These are phyloP conservation scores for Canna indica DNA, from an alignment of 176 grass and related monocot species.

Conservation along the genomic window DNA sequence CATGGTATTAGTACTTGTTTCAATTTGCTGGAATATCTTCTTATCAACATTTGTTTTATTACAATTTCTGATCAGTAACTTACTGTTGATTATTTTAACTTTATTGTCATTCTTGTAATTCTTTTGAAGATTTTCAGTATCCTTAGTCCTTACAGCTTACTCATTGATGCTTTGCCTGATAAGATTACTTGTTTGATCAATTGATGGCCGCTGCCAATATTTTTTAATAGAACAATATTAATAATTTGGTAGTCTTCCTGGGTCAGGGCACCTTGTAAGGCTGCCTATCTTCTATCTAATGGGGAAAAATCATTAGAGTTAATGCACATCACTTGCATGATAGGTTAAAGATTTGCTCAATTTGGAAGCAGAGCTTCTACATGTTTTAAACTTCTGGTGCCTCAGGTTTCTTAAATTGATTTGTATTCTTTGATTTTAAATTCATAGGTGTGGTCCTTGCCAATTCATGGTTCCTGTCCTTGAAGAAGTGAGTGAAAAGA, in stretches of 20 bases:
- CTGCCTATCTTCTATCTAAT: background rate
- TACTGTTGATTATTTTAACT: too few species aligned
- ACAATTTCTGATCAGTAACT: background rate
- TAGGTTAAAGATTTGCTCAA: background rate
- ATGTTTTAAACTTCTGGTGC: background rate
- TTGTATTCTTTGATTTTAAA: background rate
- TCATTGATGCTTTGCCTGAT: too few species aligned
- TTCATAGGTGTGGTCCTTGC: slow-evolving; percentile 82
- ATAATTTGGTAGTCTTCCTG: too few species aligned
- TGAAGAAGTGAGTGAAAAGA: slow-evolving; percentile 79
- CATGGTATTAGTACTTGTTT: slow-evolving; percentile 46
- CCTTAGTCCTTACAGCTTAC: too few species aligned
- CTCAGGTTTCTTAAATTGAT: background rate
- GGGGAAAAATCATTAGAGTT: background rate
- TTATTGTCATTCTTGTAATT: too few species aligned
- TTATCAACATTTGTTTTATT: background rate
- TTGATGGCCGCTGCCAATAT: too few species aligned
- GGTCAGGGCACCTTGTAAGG: background rate
- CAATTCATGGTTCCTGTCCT: slow-evolving; percentile 96
- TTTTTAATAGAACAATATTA: too few species aligned
- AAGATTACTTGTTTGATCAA: too few species aligned
- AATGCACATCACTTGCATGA: background rate
- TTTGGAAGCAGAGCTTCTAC: background rate
- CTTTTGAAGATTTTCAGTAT: too few species aligned
- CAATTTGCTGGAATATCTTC: background rate